A percentile compares a stretch with the other conserved stretches of the same genome.
Evolutionary conservation across 1,139 yeast genomes (phyloP).

Genomic region (Komagataea norvegica): DNA sequence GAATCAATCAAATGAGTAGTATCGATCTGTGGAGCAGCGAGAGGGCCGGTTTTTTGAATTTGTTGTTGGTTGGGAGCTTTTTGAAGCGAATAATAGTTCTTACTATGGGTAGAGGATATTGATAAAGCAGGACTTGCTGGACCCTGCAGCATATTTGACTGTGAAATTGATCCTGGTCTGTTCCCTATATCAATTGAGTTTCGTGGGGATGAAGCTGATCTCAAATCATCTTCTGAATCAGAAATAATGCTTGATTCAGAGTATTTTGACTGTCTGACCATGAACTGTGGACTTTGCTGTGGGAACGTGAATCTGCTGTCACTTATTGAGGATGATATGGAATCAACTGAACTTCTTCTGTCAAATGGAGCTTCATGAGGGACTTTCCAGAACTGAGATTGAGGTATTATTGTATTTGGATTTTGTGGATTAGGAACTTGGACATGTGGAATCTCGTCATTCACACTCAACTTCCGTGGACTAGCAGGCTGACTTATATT

Average conservation of each 20-base stretch:
- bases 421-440: slow-evolving; percentile 6
- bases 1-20: slow-evolving; percentile 28
- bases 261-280: slow-evolving; percentile 13
- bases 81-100: slow-evolving; percentile 1
- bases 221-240: slow-evolving; percentile 36
- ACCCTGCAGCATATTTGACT: slow-evolving; percentile 3
- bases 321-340: slow-evolving; percentile 30
- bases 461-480: slow-evolving; percentile 6
- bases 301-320: slow-evolving; percentile 21
- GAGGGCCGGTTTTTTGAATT: slow-evolving; percentile 1
- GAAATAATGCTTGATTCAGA: slow-evolving; percentile 28
- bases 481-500: slow-evolving; percentile 8
- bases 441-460: slow-evolving; percentile 2
- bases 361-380: slow-evolving; percentile 32
- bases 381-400: slow-evolving; percentile 37
- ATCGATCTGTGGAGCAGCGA: slow-evolving; percentile 9
- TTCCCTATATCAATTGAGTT: slow-evolving; percentile 35
- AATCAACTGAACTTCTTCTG: slow-evolving; percentile 33
- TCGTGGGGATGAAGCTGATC: slow-evolving; percentile 37
- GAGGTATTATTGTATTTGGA: slow-evolving; percentile 19
- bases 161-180: slow-evolving; percentile 27
- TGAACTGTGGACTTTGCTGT: slow-evolving; percentile 9
- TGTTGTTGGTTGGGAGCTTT: slow-evolving; percentile 12
- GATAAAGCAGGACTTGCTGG: slow-evolving; percentile 30
- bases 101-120: slow-evolving; percentile 17